Percentiles rank a stretch among this genome's conserved stretches.
phyloP scores from a whole-genome alignment of 1,284 basidiomycete genomes.

The Cutaneotrichosporon spelunceum region DNA sequence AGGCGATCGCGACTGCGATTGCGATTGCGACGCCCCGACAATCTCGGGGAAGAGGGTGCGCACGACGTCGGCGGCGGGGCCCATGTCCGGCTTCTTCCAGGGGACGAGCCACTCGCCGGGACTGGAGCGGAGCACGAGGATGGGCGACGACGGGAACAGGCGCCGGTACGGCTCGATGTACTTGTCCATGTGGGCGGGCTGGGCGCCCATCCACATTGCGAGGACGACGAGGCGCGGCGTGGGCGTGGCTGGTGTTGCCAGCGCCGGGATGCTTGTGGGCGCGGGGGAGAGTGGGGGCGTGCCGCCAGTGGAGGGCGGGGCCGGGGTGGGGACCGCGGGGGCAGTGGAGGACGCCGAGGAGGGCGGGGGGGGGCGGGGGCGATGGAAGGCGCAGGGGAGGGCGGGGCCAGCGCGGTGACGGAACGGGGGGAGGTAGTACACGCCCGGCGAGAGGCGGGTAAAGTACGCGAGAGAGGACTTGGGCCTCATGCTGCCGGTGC shows the following conservation, averaged over 20 bases:
- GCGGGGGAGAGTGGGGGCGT: no score
- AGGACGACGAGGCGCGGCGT: conserved; percentile 20
- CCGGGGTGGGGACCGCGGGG: not conserved
- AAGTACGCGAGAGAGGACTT: not conserved
- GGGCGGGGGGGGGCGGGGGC: not conserved
- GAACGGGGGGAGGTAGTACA: conserved; percentile 11
- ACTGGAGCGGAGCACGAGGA: conserved; percentile 20
- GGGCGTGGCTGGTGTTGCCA: not conserved
- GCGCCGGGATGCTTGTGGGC: not conserved
- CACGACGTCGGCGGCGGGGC: conserved; percentile 1
- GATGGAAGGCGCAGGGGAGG: not conserved
- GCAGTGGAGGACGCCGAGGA: not conserved
- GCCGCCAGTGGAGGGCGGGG: not conserved
- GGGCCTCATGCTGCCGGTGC: not conserved
- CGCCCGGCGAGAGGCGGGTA: conserved; percentile 11
- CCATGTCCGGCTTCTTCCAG: not conserved
- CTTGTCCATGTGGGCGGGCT: conserved; percentile 17
- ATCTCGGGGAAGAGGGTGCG: conserved; percentile 6
- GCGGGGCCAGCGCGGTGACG: not conserved
- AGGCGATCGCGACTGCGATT: not conserved
- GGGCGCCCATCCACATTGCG: conserved; percentile 24
- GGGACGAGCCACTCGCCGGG: conserved; percentile 10
- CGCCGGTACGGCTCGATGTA: conserved; percentile 19
- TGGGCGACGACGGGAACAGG: conserved; percentile 16
- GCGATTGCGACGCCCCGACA: not conserved